Conservation (phyloP, 495 filamentous ascomycete species). For the Hapsidospora chrysogenum region DNA sequence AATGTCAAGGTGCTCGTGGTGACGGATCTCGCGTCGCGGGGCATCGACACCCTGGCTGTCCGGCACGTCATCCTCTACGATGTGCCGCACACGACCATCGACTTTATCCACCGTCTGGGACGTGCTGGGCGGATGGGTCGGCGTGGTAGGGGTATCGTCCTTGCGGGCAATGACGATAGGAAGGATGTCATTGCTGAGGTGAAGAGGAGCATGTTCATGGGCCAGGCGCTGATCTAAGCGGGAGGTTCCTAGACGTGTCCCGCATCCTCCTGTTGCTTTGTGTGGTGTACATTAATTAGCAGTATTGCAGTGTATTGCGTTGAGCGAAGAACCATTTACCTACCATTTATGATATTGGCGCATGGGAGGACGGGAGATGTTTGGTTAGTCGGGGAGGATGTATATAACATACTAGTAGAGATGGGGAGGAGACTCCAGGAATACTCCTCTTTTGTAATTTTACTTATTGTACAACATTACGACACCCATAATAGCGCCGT, state of each 20-base stretch:
- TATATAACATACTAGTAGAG: too few species aligned
- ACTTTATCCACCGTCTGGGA: constrained; percentile 92
- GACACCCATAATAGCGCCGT: too few species aligned
- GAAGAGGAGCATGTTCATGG: constrained; percentile 84
- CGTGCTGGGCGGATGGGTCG: constrained; percentile 85
- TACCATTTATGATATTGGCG: too few species aligned
- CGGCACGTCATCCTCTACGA: constrained; percentile 85
- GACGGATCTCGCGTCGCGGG: constrained; percentile 81
- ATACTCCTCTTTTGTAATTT: too few species aligned
- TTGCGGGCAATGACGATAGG: constrained; percentile 79
- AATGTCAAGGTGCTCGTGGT: constrained; percentile 85
- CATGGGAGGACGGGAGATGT: too few species aligned
- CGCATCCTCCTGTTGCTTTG: not conserved
- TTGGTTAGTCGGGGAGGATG: too few species aligned
- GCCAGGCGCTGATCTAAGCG: constrained; percentile 61
- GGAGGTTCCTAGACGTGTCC: not conserved
- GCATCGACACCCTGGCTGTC: constrained; percentile 89
- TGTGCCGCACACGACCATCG: constrained; percentile 87
- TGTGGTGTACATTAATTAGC: not conserved
- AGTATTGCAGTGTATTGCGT: too few species aligned
- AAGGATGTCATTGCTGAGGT: constrained; percentile 87
- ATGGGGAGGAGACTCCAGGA: too few species aligned
- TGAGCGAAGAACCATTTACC: too few species aligned
- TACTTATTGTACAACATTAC: too few species aligned
- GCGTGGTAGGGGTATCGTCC: constrained; percentile 72